phyloP scores from a whole-genome alignment of 345 rosid species.

The Salix caprea region DNA sequence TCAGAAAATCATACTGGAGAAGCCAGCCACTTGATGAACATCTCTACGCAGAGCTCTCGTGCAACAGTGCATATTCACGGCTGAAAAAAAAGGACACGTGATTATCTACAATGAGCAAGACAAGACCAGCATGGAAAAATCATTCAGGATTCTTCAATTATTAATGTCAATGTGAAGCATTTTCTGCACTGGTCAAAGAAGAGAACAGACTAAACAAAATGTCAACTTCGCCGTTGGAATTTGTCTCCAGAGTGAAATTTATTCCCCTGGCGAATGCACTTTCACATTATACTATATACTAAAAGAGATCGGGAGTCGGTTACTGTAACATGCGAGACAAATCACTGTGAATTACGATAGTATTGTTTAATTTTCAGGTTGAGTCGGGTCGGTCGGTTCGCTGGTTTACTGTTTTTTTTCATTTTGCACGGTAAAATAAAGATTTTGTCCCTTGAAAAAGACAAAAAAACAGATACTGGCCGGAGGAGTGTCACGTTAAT shows the following conservation, averaged over 20 bases:
- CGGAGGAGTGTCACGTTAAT: too few species aligned
- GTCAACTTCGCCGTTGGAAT: background rate
- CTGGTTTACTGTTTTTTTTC: too few species aligned
- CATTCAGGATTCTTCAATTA: background rate
- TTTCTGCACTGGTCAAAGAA: background rate
- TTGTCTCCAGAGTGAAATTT: background rate
- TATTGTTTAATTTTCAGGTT: too few species aligned
- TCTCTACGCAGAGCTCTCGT: conserved; percentile 61
- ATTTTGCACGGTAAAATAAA: too few species aligned
- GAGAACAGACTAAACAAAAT: background rate
- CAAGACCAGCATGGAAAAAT: background rate
- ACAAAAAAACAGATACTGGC: too few species aligned
- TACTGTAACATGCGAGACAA: too few species aligned
- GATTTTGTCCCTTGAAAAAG: too few species aligned
- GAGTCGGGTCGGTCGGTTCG: too few species aligned
- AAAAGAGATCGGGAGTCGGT: accelerated
- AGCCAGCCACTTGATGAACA: background rate
- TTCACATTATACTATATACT: too few species aligned
- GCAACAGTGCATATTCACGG: conserved; percentile 76
- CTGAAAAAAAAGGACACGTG: conserved; percentile 31
- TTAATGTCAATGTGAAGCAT: background rate
- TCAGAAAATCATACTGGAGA: conserved; percentile 3
- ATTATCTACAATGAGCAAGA: background rate
- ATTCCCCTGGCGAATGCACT: too few species aligned
- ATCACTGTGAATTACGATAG: too few species aligned